Percentiles rank a stretch among this genome's conserved stretches.
phyloP scores from a whole-genome alignment of 1,284 basidiomycete species.

The Termitomyces sp. region DNA sequence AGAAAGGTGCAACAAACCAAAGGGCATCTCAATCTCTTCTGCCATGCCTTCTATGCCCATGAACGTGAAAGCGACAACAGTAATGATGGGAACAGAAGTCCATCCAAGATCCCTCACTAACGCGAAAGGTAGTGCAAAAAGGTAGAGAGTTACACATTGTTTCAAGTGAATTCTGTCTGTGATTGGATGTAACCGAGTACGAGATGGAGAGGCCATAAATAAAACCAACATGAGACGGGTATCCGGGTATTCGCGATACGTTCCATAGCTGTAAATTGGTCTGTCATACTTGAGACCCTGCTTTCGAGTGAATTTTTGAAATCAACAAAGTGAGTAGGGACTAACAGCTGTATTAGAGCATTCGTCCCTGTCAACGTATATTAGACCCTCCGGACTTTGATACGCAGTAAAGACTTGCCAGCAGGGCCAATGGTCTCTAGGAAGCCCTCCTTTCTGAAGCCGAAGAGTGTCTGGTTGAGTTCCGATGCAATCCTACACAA shows the following conservation, averaged over 20 bases:
- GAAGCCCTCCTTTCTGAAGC: slow-evolving; percentile 72
- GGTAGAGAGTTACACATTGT: slow-evolving; percentile 86
- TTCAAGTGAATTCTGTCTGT: slow-evolving; percentile 84
- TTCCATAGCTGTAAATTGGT: slow-evolving; percentile 82
- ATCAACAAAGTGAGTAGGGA: not conserved
- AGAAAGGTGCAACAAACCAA: slow-evolving; percentile 42
- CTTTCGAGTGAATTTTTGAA: slow-evolving; percentile 1
- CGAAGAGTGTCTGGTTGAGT: slow-evolving; percentile 62
- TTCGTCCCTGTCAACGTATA: slow-evolving; percentile 51
- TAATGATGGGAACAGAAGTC: slow-evolving; percentile 79
- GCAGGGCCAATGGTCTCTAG: slow-evolving; percentile 84
- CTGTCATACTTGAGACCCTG: slow-evolving; percentile 75
- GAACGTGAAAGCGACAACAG: slow-evolving; percentile 81
- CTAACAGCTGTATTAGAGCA: slow-evolving; percentile 63
- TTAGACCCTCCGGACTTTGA: not conserved
- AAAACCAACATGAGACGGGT: slow-evolving; percentile 56
- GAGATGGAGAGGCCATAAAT: not conserved
- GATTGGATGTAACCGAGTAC: not conserved
- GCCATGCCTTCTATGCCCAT: slow-evolving; percentile 95
- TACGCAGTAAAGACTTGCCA: slow-evolving; percentile 33
- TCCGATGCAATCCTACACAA: slow-evolving; percentile 70
- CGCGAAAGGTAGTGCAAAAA: slow-evolving; percentile 82
- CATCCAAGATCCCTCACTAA: slow-evolving; percentile 75
- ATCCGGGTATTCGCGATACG: slow-evolving; percentile 82
- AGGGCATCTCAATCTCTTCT: slow-evolving; percentile 88